Conservation (phyloP, 441 rosid species). For the Oxalis stricta region DNA sequence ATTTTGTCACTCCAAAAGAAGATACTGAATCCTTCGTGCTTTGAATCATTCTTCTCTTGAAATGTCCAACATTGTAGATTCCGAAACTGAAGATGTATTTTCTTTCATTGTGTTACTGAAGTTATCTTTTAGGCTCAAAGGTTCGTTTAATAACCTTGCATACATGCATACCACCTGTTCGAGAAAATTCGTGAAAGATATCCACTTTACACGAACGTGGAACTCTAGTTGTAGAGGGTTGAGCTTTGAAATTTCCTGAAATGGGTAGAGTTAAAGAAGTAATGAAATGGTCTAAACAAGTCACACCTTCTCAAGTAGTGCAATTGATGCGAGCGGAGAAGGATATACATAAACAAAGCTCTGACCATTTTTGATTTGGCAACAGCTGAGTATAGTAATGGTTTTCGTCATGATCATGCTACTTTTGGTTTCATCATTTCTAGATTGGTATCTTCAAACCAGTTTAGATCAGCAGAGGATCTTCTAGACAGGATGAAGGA, state of each 20-base stretch:
- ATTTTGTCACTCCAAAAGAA: too few relatives aligned
- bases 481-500: constrained; percentile 53
- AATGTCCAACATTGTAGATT: too few relatives aligned
- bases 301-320: constrained; percentile 52
- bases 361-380: constrained; percentile 57
- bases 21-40: too few relatives aligned
- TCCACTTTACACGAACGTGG: background rate
- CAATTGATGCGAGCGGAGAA: constrained; percentile 53
- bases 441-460: constrained; percentile 54
- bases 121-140: too few relatives aligned
- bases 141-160: background rate
- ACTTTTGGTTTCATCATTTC: constrained; percentile 53
- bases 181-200: constrained; percentile 12
- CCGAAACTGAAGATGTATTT: too few relatives aligned
- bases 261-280: constrained; percentile 29
- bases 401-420: constrained; percentile 44
- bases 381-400: constrained; percentile 54
- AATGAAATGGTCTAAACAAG: constrained; percentile 57
- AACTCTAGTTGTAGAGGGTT: too few relatives aligned
- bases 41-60: too few relatives aligned
- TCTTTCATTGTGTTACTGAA: too few relatives aligned
- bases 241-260: background rate
- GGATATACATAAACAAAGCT: constrained; percentile 50
- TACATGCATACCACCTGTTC: constrained; percentile 20
- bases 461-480: constrained; percentile 60